Evolutionary conservation across 23 red algal genomes (phyloP), one percentile per base, ranked within the genome.

Genomic region (Pyropia yezoensis): DNA sequence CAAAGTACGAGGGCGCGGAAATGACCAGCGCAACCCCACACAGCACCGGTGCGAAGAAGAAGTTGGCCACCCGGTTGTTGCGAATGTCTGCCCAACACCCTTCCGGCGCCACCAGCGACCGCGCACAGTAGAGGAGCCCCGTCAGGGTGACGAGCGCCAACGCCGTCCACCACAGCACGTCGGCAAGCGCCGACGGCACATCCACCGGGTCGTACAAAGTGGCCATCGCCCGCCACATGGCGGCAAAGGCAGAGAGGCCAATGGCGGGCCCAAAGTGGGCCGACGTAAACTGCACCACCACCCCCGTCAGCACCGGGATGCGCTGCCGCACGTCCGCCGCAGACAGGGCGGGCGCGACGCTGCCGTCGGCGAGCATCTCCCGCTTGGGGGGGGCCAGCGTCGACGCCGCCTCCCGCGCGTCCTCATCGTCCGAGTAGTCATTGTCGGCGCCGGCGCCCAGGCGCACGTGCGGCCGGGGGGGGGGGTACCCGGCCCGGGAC

Each of bases 1-100:
- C 67, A 7, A 86, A 18, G 15, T 26, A 66, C 15, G 5, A 26
- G 7, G 81, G 81, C 7, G 71, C 68, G 3, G 81, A 66, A 26
- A 76, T 59, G 0, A 76, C 30, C 20, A 61, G 74, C 33, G 69
- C 49, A 3, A 69, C 71, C 5, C 60, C 62, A 18, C 69, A 69
- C 32, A 86, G 55, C 11, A 86, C 70, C 0, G 81, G 81, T 32
- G 75, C 69, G 59, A 69, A 75, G 71, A 86, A 86, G 30, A 76
- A 86, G 25, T 86, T 86, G 61, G 66, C 64, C 12, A 67, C 60
- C 57, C 81, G 69, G 15, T 49, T 30, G 52, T 76, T 64, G 22
- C 55, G 27, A 27, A 86, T 69, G 21, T 76, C 81, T 13, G 24
- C 61, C 29, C 55, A 25, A 16, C 18, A 58, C 4, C 55, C 55